These are phyloP conservation scores for Epichloe amarillans DNA, from an alignment of 2,329 filamentous ascomycete genomes.

Conservation along the genomic window DNA sequence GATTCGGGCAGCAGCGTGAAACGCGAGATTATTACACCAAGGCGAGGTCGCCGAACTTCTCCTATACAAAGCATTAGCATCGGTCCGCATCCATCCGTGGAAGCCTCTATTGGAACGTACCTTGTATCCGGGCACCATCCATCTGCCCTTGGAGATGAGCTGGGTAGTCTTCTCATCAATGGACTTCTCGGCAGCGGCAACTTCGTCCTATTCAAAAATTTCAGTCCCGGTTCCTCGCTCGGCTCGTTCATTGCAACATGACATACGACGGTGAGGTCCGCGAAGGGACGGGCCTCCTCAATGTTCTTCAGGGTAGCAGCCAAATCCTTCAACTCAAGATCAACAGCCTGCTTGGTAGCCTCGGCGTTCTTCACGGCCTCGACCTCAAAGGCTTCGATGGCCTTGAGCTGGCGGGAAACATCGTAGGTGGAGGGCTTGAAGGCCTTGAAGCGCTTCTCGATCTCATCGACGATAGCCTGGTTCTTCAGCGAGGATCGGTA, in stretches of 20 bases:
- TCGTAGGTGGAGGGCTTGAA: slow-evolving; percentile 95
- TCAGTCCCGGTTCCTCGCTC: slow-evolving; percentile 10
- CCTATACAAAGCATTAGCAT: slow-evolving; percentile 48
- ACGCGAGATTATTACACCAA: slow-evolving; percentile 56
- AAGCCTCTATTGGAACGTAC: slow-evolving; percentile 35
- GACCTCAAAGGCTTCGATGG: slow-evolving; percentile 93
- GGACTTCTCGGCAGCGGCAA: slow-evolving; percentile 83
- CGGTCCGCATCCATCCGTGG: not conserved
- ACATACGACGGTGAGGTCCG: slow-evolving; percentile 94
- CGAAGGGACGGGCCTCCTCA: slow-evolving; percentile 86
- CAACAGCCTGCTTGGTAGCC: slow-evolving; percentile 92
- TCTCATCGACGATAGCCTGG: slow-evolving; percentile 87
- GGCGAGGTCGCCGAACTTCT: slow-evolving; percentile 97
- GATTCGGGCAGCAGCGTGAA: slow-evolving; percentile 23
- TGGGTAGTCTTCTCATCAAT: slow-evolving; percentile 94
- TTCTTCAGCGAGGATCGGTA: slow-evolving; percentile 94
- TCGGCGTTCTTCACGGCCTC: slow-evolving; percentile 95
- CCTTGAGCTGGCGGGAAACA: slow-evolving; percentile 85
- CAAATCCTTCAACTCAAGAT: slow-evolving; percentile 86
- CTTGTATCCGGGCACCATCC: slow-evolving; percentile 98
- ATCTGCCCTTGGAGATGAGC: slow-evolving; percentile 95
- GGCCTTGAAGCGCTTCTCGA: slow-evolving; percentile 83
- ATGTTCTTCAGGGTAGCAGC: slow-evolving; percentile 95
- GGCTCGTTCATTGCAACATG: slow-evolving; percentile 7
- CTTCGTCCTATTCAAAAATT: slow-evolving; percentile 59